Evolutionary conservation across 805 yeast species (phyloP), one percentile per base, ranked within the genome.

Genomic region (Myxozyma geophila): DNA sequence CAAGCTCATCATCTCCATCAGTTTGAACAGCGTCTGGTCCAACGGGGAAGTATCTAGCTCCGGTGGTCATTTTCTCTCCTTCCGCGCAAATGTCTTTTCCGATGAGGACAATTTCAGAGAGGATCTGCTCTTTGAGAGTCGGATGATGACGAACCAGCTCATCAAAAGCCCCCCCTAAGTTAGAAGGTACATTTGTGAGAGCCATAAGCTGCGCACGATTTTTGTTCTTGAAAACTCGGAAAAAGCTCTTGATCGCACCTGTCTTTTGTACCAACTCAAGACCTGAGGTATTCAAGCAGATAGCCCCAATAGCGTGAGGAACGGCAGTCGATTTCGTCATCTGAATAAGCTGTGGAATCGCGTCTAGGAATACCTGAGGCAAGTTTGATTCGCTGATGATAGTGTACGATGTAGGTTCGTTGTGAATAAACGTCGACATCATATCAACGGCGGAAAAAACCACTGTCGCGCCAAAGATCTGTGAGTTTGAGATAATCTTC

Each of bases 351-450:
- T 73, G 71, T 13, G 80, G 81, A 71, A 88, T 87, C 54, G 86
- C 81, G 10, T 81, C 81, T 55, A 92, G 74, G 43, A 92, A 80
- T 1, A 84, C 78, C 53, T 87, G 88, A 43, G 92, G 84, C 0
- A 89, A 84, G 0, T 85, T 83, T 0, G 96, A 87, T 73, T 92
- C 98, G 47, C 84, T 86, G 68, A 92, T 79, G 48, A 92, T 86
- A 1, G 88, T 82, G 71, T 82, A 92, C 2, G 96, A 90, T 0
- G 97, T 91, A 8, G 98, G 97, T 71, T 93, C 98, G 68, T 88
- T 89, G 73, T 92, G 93, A 36, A 92, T 85, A 63, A 91, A 89
- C 12, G 82, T 82, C 47, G 87, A 82, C 21, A 91, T 81, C 12
- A 87, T 82, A 64, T 85, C 87, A 43, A 92, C 74, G 0, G 89